These are phyloP conservation scores for Tricholoma terreum DNA, from an alignment of 768 basidiomycete species.

Conservation along the genomic window DNA sequence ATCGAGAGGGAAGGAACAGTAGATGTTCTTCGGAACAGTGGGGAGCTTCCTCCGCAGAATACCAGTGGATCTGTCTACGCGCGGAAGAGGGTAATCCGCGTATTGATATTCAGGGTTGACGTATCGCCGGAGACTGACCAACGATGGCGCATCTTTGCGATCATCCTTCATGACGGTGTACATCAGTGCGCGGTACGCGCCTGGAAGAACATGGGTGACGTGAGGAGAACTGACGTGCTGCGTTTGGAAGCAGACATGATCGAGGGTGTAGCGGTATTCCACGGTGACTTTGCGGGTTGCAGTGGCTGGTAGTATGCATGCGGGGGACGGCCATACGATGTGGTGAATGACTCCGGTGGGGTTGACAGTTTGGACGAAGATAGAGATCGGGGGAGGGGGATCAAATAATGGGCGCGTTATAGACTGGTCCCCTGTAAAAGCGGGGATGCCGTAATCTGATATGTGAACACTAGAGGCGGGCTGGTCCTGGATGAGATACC, in stretches of 20 bases:
- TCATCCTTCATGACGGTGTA: slow-evolving; percentile 33
- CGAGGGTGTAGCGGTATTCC: slow-evolving; percentile 22
- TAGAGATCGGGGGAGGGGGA: slow-evolving; percentile 38
- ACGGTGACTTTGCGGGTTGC: slow-evolving; percentile 1
- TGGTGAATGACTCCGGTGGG: slow-evolving; percentile 33
- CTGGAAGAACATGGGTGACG: slow-evolving; percentile 37
- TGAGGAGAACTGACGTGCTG: slow-evolving; percentile 23
- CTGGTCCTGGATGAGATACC: slow-evolving; percentile 23
- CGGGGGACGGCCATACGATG: slow-evolving; percentile 27
- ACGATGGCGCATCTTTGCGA: slow-evolving; percentile 28
- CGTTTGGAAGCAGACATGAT: slow-evolving; percentile 24
- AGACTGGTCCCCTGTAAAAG: slow-evolving; percentile 28
- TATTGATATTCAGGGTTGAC: slow-evolving; percentile 27
- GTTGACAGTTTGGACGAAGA: slow-evolving; percentile 30
- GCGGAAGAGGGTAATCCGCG: slow-evolving; percentile 3
- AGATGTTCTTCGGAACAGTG: slow-evolving; percentile 13
- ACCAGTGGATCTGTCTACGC: slow-evolving; percentile 4
- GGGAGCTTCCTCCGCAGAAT: slow-evolving; percentile 22
- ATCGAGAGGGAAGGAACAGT: slow-evolving; percentile 8
- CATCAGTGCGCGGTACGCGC: slow-evolving; percentile 41
- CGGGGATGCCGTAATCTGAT: slow-evolving; percentile 36
- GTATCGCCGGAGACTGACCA: slow-evolving; percentile 39
- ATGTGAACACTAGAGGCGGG: slow-evolving; percentile 31
- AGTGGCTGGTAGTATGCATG: slow-evolving; percentile 10
- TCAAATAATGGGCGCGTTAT: slow-evolving; percentile 18